Evolutionary conservation across 2,329 filamentous ascomycete species (phyloP).

Genomic region (Clonostachys rhizophaga): DNA sequence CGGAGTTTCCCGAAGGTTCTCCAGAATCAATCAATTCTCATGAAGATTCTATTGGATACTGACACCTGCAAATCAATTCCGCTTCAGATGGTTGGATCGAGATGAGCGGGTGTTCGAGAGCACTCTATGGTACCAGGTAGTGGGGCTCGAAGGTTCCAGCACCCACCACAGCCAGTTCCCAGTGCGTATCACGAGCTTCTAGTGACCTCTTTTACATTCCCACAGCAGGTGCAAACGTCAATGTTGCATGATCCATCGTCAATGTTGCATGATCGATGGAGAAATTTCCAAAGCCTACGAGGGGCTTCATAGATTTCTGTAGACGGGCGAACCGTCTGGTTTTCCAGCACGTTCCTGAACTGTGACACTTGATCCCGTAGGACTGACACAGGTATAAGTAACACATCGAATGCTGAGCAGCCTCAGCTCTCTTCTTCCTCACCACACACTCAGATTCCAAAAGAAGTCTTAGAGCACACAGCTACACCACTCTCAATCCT

Average conservation of each 20-base stretch:
- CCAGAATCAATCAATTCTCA: too few relatives aligned
- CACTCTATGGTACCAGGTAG: neutral
- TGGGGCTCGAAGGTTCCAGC: constrained; percentile 5
- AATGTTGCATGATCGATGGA: neutral
- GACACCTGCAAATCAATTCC: too few relatives aligned
- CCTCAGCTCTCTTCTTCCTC: neutral
- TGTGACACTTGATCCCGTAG: neutral
- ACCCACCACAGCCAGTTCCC: constrained; percentile 13
- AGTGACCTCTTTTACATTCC: constrained; percentile 4
- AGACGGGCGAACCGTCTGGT: too few relatives aligned
- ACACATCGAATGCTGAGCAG: neutral
- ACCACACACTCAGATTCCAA: neutral
- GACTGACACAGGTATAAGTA: neutral
- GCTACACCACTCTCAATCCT: neutral
- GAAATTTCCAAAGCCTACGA: constrained; percentile 1
- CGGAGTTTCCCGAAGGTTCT: too few relatives aligned
- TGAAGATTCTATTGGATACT: too few relatives aligned
- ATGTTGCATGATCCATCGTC: neutral
- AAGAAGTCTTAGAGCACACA: neutral
- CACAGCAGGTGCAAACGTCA: constrained; percentile 5
- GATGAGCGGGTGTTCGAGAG: neutral
- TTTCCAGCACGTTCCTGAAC: too few relatives aligned
- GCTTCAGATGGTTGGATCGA: too few relatives aligned
- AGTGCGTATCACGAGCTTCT: constrained; percentile 1
- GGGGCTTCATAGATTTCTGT: neutral